These are phyloP conservation scores for Yamagishiella unicocca DNA, from an alignment of 139 green algal genomes.

Conservation along the genomic window DNA sequence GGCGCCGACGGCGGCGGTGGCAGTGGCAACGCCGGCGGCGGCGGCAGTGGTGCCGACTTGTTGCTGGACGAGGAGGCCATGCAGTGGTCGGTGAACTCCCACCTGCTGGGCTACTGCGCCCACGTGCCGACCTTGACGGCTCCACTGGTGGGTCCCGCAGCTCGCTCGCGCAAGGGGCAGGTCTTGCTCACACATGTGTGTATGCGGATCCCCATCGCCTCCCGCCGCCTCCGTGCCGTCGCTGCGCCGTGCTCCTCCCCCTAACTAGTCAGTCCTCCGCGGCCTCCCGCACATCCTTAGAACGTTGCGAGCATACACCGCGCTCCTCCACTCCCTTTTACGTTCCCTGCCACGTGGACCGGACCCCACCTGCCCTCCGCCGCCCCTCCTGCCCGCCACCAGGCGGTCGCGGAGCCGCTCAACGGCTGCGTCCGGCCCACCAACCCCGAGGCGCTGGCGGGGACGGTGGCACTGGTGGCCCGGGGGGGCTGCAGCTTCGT, in stretches of 20 bases:
- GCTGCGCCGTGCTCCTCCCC: too few relatives aligned
- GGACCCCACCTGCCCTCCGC: too few relatives aligned
- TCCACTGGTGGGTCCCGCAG: slow-evolving; percentile 20
- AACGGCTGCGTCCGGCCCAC: slow-evolving; percentile 54
- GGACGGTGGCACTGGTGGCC: slow-evolving; percentile 63
- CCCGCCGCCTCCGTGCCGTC: too few relatives aligned
- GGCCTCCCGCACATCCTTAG: too few relatives aligned
- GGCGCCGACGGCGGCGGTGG: neutral
- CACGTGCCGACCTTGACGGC: slow-evolving; percentile 32
- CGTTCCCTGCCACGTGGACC: too few relatives aligned
- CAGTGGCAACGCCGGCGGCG: neutral
- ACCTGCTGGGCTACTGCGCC: neutral
- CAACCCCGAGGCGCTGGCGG: slow-evolving; percentile 41
- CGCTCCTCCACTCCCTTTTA: too few relatives aligned
- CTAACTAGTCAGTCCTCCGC: too few relatives aligned
- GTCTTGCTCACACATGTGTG: too few relatives aligned
- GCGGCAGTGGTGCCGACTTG: neutral
- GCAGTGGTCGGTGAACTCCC: neutral
- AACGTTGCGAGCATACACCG: too few relatives aligned
- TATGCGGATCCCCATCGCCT: too few relatives aligned
- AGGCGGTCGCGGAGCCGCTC: slow-evolving; percentile 50
- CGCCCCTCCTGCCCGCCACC: neutral
- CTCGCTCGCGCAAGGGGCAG: too few relatives aligned
- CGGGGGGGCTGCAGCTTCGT: slow-evolving; percentile 77
- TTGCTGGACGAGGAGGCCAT: neutral